Percentiles rank a stretch among this genome's conserved stretches.
Conservation (phyloP, 2,329 filamentous ascomycete genomes). For the Paradendryphiella salina region DNA sequence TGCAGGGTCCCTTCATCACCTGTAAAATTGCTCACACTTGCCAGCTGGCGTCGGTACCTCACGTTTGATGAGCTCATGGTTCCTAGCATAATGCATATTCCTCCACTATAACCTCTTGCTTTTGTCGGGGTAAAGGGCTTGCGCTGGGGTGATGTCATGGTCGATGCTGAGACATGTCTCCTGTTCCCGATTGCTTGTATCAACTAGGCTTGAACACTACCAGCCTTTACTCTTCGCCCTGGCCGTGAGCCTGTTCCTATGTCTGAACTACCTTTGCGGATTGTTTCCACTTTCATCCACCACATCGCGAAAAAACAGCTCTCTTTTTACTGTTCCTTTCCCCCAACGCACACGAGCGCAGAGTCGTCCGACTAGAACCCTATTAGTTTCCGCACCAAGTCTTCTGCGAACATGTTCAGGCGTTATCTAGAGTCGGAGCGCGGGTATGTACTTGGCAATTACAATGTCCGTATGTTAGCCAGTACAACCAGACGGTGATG, state of each 20-base stretch:
- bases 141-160: conserved; percentile 4
- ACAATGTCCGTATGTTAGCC: not conserved
- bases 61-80: conserved; percentile 7
- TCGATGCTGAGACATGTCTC: not conserved
- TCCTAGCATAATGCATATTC: conserved; percentile 2
- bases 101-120: not conserved
- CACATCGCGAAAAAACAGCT: too few relatives aligned
- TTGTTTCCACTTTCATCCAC: too few relatives aligned
- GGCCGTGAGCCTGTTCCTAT: not conserved
- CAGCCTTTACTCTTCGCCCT: not conserved
- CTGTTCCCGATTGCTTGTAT: too few relatives aligned
- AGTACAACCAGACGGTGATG: not conserved
- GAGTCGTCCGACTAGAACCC: too few relatives aligned
- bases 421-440: too few relatives aligned
- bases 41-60: conserved; percentile 1
- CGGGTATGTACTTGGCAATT: not conserved
- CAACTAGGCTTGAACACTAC: not conserved
- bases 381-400: too few relatives aligned
- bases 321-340: too few relatives aligned
- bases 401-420: too few relatives aligned
- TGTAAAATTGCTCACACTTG: conserved; percentile 9
- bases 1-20: conserved; percentile 21
- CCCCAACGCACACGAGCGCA: too few relatives aligned
- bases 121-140: not conserved
- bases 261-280: not conserved